Conservation (phyloP, 148 eudicot species). For the Chenopodium formosanum region DNA sequence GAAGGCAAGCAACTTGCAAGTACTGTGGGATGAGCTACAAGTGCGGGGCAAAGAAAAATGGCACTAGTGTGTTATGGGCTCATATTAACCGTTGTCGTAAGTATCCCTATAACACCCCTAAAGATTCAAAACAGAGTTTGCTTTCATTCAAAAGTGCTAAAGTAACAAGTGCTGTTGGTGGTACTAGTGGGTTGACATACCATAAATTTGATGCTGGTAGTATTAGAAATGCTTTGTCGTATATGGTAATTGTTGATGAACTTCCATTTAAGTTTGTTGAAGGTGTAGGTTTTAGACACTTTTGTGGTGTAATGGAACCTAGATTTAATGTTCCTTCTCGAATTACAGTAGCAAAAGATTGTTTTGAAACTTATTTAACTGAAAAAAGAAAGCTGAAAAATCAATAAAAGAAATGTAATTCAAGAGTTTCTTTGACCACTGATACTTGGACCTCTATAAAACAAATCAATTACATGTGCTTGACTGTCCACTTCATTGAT, state of each 20-base stretch:
- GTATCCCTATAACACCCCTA: not conserved
- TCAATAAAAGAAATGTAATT: not conserved
- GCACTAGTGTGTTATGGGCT: not conserved
- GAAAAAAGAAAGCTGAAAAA: not conserved
- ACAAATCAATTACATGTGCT: not conserved
- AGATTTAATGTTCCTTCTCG: not conserved
- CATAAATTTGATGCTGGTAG: too few species aligned
- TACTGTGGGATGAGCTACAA: not conserved
- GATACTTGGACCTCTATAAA: constrained; percentile 9
- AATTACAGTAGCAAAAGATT: not conserved
- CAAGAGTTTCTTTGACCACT: not conserved
- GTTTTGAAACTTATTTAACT: not conserved
- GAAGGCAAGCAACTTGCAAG: not conserved
- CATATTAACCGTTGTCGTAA: not conserved
- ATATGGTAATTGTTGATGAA: not conserved
- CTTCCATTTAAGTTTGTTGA: not conserved
- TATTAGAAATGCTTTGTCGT: too few species aligned
- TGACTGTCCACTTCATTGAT: not conserved
- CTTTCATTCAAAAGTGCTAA: not conserved
- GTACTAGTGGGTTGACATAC: not conserved
- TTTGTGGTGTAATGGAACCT: not conserved
- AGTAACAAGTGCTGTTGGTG: not conserved
- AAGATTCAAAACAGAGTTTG: not conserved
- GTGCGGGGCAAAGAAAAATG: not conserved
- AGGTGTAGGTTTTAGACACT: not conserved